phyloP scores from a whole-genome alignment of 2,329 filamentous ascomycete genomes.

The Fusarium nanum region DNA sequence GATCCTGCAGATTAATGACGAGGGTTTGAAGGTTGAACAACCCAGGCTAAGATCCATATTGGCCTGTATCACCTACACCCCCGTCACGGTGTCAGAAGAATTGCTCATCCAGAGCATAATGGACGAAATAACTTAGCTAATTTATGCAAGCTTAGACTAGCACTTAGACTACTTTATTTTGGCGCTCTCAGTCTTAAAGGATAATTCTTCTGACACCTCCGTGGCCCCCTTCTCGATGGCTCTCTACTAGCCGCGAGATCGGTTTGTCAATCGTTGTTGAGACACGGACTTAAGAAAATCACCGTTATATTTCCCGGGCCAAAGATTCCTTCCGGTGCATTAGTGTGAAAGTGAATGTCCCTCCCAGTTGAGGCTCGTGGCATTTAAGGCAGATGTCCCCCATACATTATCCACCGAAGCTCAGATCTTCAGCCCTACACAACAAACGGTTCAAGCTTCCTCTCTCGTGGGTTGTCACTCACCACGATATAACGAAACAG shows the following conservation, averaged over 20 bases:
- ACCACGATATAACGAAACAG: not conserved
- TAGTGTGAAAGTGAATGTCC: constrained; percentile 9
- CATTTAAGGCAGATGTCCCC: constrained; percentile 17
- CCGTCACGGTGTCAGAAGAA: not conserved
- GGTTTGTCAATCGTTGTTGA: not conserved
- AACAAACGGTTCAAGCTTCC: not conserved
- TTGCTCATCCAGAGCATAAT: not conserved
- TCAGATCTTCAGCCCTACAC: not conserved
- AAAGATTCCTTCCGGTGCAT: constrained; percentile 8
- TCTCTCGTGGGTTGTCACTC: not conserved
- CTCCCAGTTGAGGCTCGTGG: not conserved
- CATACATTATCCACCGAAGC: not conserved
- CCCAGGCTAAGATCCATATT: not conserved
- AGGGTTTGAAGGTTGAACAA: constrained; percentile 4
- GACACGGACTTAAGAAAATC: constrained; percentile 32
- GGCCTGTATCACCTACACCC: constrained; percentile 6
- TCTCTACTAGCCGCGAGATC: constrained; percentile 7
- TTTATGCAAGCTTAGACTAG: not conserved
- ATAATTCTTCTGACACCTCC: not conserved
- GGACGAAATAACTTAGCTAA: not conserved
- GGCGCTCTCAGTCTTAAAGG: not conserved
- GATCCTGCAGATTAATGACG: constrained; percentile 4
- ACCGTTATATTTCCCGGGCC: constrained; percentile 3
- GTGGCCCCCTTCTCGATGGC: constrained; percentile 4
- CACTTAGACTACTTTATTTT: not conserved